Percentiles rank a stretch among this genome's conserved stretches.
These are phyloP conservation scores for Dactylonectria estremocensis DNA, from an alignment of 2,329 filamentous ascomycete genomes.

Conservation along the genomic window DNA sequence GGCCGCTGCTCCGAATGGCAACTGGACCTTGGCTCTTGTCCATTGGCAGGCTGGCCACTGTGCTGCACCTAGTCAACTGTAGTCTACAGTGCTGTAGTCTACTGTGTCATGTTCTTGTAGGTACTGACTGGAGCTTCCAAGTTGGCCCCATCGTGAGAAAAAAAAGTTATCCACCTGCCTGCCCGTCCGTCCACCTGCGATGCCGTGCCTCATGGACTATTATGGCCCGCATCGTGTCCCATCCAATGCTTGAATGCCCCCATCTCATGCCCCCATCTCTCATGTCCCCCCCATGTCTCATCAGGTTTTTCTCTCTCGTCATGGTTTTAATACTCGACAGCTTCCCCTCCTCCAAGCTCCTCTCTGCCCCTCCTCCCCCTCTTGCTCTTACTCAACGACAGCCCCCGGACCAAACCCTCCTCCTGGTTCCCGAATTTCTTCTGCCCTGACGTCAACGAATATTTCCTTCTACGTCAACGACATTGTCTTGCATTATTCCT, in stretches of 20 bases:
- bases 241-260: background rate
- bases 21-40: conserved; percentile 5
- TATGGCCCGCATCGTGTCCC: conserved; percentile 14
- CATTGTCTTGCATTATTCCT: conserved; percentile 24
- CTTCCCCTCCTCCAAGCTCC: conserved; percentile 30
- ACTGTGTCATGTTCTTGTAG: too few relatives aligned
- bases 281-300: conserved; percentile 32
- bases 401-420: conserved; percentile 48
- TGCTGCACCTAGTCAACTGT: too few relatives aligned
- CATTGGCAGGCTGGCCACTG: too few relatives aligned
- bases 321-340: conserved; percentile 32
- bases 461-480: conserved; percentile 40
- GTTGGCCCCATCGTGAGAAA: conserved; percentile 30
- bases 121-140: background rate
- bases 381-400: conserved; percentile 25
- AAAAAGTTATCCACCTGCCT: conserved; percentile 13
- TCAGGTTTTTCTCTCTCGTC: conserved; percentile 20
- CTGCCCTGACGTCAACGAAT: conserved; percentile 42
- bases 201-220: conserved; percentile 21
- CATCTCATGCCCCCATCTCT: background rate
- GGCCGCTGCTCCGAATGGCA: conserved; percentile 20
- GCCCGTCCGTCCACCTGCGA: conserved; percentile 15
- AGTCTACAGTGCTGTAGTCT: too few relatives aligned
- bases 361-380: conserved; percentile 32
- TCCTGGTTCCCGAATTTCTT: conserved; percentile 20